Base-by-base conservation (phyloP, 148 eudicot genomes). In the Nepenthes gracilis region DNA sequence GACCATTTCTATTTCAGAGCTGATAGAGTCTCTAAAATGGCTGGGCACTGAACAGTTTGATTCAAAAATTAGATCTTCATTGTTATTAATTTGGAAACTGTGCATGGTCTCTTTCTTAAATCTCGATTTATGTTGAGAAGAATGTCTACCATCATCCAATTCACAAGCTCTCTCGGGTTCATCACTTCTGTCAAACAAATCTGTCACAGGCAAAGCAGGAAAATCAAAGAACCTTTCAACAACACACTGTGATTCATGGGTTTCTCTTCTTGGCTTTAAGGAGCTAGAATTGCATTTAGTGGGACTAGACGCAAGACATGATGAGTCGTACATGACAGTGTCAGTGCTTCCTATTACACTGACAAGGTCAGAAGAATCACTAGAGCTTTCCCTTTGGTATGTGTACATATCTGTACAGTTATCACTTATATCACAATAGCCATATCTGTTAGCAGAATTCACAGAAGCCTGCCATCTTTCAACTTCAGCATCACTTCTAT, bases 181-280 rank as follows among this genome's bases (percentile, higher is more conserved):
- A 57, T 62, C 75, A 55, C 72, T 68, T 62, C 74, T 84, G 61
- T 83, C 83, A 77, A 88, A 92, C 74, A 88, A 77, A 82, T 92
- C 64, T 12, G 90, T 92, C 66, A 85, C 83, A 9, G 94, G 96
- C 71, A 92, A 81, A 47, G 93, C 84, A 59, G 97, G 96, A 76
- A 91, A 91, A 70, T 81, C 96, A 69, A 73, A 81, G 77, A 76
- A 81, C 63, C 66, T 79, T 54, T 77, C 85, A 55, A 80, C 67
- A 67, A 62, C 71, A 72, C 55, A 81, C 56, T 76, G 64, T 60
- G 87, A 75, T 60, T 65, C 83, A 70, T 62, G 47, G 23, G 73
- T 59, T 71, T 80, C 85, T 61, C 72, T 75, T 63, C 74, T 65
- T 56, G 69, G 58, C 56, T 78, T 69, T 56, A 75, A 70, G 62